Evolutionary conservation across 2,329 filamentous ascomycete species (phyloP), one percentile per base, ranked within the genome.

Genomic region (Ophiognomonia clavigignenti-juglandacearum): DNA sequence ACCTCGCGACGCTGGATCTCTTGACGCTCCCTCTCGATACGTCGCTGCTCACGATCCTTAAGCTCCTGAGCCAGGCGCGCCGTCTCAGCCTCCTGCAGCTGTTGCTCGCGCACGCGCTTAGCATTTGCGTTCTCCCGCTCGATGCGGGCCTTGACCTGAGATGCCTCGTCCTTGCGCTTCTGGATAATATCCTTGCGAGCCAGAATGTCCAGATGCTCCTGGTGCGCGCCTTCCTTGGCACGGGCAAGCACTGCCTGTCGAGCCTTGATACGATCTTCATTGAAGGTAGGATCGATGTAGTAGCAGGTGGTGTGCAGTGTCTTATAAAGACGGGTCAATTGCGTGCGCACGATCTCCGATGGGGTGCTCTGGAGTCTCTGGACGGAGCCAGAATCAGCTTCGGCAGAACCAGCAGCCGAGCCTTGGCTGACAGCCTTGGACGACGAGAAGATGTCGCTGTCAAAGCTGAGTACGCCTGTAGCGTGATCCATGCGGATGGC

Each of bases 301-400:
- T 93, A 90, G 73, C 88, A 96, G 22, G 93, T 95, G 46, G 95
- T 83, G 70, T 89, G 95, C 6, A 98, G 81, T 29, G 89, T 85
- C 72, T 91, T 95, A 46, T 91, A 88, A 47, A 98, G 78, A 46
- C 93, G 89, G 50, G 88, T 89, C 49, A 98, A 82, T 70, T 97
- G 92, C 43, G 92, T 90, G 57, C 93, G 88, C 51, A 96, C 90
- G 66, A 98, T 98, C 70, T 98, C 93, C 6, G 93, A 92, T 34
- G 93, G 93, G 2, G 93, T 98, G 75, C 89, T 96, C 74, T 98
- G 93, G 39, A 98, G 83, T 59, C 91, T 87, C 73, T 98, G 93
- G 31, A 97, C 88, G 42, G 87, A 86, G 60, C 86, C 84, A 46
- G 80, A 77, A 63, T 96, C 91, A 54, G 75, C 80, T 71, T 97